These are phyloP conservation scores for Akanthomyces muscarius DNA, from an alignment of 2,329 filamentous ascomycete genomes.

Conservation along the genomic window DNA sequence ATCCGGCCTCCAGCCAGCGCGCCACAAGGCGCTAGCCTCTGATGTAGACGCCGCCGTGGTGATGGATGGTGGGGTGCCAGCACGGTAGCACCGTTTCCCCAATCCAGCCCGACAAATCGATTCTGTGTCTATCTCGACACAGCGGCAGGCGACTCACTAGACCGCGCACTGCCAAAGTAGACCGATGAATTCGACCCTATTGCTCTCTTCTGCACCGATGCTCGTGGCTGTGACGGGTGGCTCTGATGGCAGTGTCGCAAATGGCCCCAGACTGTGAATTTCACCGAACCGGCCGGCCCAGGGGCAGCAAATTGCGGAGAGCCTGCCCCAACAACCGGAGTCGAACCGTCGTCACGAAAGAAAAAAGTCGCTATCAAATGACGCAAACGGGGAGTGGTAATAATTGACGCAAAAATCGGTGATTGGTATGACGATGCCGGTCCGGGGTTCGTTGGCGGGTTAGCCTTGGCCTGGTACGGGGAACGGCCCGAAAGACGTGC, in stretches of 20 bases:
- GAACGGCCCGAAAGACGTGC: slow-evolving; percentile 15
- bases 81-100: neutral
- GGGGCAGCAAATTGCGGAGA: slow-evolving; percentile 7
- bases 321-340: slow-evolving; percentile 7
- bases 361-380: slow-evolving; percentile 9
- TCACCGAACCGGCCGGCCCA: slow-evolving; percentile 11
- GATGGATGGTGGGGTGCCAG: slow-evolving; percentile 8
- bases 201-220: neutral
- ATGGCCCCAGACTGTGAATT: slow-evolving; percentile 2
- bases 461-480: neutral
- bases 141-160: neutral
- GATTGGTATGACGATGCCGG: neutral
- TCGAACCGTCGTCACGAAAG: neutral
- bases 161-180: neutral
- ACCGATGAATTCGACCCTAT: neutral
- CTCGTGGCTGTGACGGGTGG: neutral
- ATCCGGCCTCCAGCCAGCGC: slow-evolving; percentile 8
- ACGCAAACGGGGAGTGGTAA: neutral
- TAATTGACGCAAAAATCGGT: slow-evolving; percentile 3
- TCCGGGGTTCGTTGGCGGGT: slow-evolving; percentile 6
- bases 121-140: neutral
- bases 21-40: slow-evolving; percentile 10
- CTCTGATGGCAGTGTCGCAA: neutral
- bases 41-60: slow-evolving; percentile 10
- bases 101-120: neutral